Base-by-base conservation (phyloP, 345 rosid species). In the Murraya paniculata region DNA sequence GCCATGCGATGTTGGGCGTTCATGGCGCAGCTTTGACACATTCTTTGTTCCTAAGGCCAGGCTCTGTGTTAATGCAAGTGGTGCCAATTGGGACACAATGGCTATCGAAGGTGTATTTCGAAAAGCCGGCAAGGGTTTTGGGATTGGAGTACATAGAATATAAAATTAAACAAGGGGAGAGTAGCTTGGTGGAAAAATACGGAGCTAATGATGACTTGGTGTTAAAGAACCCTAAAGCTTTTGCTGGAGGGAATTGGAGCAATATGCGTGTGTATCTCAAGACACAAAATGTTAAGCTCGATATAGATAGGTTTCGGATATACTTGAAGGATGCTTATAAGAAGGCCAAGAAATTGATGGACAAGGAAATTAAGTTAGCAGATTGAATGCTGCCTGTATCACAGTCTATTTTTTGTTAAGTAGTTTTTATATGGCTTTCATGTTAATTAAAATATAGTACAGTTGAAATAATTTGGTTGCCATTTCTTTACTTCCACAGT, bases 21-120 rank as follows among this genome's bases (percentile, higher is more conserved):
- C 87, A 85, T 31, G 89, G 89, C 22, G 89, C 87, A 1, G 87
- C 82, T 5, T 39, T 82, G 66, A 84, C 89, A 0, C 85, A 84
- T 53, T 0, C 69, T 8, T 33, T 84, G 66, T 84, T 84, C 62
- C 75, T 84, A 4, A 68, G 82, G 36, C 80, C 77, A 0, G 77
- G 83, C 0, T 35, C 81, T 28, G 77, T 84, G 74, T 30, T 87
- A 25, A 41, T 74, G 60, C 86, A 87, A 57, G 84, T 84, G 75
- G 85, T 82, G 39, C 88, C 88, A 1, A 45, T 87, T 1, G 86
- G 86, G 18, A 31, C 74, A 1, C 74, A 71, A 0, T 85, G 86
- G 90, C 73, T 38, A 0, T 62, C 86, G 9, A 69, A 64, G 10
- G 50, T 21, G 25, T 87, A 61, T 57, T 87, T 66, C 9, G 78